Evolutionary conservation across 1,139 yeast species (phyloP).

Genomic region (Lodderomyces oxycetoniae): DNA sequence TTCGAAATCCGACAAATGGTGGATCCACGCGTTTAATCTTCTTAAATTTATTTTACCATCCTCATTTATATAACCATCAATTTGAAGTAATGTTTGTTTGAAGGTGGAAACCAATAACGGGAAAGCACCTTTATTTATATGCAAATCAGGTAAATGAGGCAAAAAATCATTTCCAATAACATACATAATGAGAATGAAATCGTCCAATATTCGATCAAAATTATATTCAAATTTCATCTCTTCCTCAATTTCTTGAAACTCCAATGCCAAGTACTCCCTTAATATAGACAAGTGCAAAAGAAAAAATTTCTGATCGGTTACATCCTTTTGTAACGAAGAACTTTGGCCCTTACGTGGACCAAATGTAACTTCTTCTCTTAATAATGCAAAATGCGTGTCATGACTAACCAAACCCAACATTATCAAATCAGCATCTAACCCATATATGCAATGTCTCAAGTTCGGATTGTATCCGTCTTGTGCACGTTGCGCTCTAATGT

Average conservation of each 20-base stretch:
- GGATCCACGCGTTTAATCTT: constrained; percentile 72
- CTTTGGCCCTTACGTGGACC: constrained; percentile 48
- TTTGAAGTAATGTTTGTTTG: constrained; percentile 66
- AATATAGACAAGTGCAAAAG: constrained; percentile 80
- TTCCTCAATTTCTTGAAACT: constrained; percentile 66
- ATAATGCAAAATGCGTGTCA: constrained; percentile 90
- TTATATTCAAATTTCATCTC: constrained; percentile 67
- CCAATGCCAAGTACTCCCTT: constrained; percentile 86
- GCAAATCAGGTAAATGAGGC: constrained; percentile 94
- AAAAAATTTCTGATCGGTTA: constrained; percentile 76
- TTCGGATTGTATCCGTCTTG: constrained; percentile 76
- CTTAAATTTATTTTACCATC: constrained; percentile 73
- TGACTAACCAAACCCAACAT: constrained; percentile 96
- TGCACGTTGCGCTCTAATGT: constrained; percentile 75
- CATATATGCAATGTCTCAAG: constrained; percentile 92
- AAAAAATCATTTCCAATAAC: constrained; percentile 98
- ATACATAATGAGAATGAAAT: constrained; percentile 84
- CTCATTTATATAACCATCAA: constrained; percentile 84
- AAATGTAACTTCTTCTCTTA: constrained; percentile 94
- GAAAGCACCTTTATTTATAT: constrained; percentile 92
- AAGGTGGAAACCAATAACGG: constrained; percentile 85
- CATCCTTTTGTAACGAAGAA: constrained; percentile 41
- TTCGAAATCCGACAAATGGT: constrained; percentile 64
- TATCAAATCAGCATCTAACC: constrained; percentile 95
- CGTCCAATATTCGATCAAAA: constrained; percentile 89